A percentile compares a stretch with the other conserved stretches of the same genome.
Evolutionary conservation across 148 eudicot species (phyloP).

Genomic region (Arctostaphylos glauca): DNA sequence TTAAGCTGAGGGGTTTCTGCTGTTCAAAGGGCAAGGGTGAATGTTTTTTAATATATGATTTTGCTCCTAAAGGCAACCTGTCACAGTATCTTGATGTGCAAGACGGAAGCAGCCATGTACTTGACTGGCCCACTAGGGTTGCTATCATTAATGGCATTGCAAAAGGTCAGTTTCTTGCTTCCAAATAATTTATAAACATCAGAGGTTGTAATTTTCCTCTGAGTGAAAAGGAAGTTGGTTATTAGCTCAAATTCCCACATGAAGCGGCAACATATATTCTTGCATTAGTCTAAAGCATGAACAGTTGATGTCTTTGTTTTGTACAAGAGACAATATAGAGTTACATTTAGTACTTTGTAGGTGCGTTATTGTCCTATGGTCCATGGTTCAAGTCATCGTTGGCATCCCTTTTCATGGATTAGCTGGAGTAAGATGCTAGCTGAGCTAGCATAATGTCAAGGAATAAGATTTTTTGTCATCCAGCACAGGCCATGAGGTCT

Average conservation of each 20-base stretch:
- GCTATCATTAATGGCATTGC: slow-evolving; percentile 85
- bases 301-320: neutral
- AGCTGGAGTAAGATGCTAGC: neutral
- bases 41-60: slow-evolving; percentile 80
- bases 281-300: neutral
- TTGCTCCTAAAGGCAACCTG: slow-evolving; percentile 66
- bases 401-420: neutral
- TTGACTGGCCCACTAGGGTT: slow-evolving; percentile 81
- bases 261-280: neutral
- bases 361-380: slow-evolving; percentile 4
- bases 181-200: neutral
- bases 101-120: slow-evolving; percentile 33
- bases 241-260: neutral
- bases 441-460: neutral
- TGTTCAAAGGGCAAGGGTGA: slow-evolving; percentile 92
- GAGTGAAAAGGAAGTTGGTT: neutral
- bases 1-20: slow-evolving; percentile 71
- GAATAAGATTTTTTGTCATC: neutral
- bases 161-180: slow-evolving; percentile 48
- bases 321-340: neutral
- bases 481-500: neutral
- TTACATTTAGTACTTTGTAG: slow-evolving; percentile 16
- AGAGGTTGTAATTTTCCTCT: neutral
- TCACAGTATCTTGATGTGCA: slow-evolving; percentile 58
- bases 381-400: neutral